phyloP scores from a whole-genome alignment of 1,284 basidiomycete species.

The Malassezia obtusa region DNA sequence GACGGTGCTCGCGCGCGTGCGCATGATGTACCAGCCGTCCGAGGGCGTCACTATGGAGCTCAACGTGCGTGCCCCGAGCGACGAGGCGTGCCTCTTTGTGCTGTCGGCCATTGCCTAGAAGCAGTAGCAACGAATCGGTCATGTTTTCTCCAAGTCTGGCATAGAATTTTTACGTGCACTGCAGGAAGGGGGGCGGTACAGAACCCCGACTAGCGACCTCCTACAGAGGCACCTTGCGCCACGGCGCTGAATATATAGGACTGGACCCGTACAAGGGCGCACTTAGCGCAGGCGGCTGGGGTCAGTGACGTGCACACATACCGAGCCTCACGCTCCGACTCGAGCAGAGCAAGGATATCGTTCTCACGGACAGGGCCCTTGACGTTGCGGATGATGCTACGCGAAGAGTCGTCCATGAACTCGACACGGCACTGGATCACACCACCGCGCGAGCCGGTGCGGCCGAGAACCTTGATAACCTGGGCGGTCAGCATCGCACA shows the following conservation, averaged over 20 bases:
- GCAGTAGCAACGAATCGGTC: background rate
- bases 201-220: background rate
- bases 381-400: conserved; percentile 97
- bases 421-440: conserved; percentile 99
- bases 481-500: conserved; percentile 7
- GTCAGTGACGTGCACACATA: conserved; percentile 52
- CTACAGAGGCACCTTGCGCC: too few relatives aligned
- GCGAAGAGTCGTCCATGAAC: conserved; percentile 94
- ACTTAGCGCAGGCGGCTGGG: conserved; percentile 3
- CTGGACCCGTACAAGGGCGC: background rate
- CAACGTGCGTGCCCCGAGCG: conserved; percentile 79
- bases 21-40: conserved; percentile 86
- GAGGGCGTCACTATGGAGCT: conserved; percentile 93
- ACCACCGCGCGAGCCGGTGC: conserved; percentile 98
- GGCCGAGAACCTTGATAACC: conserved; percentile 74
- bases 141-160: background rate
- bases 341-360: conserved; percentile 93
- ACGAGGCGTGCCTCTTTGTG: conserved; percentile 73
- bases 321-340: conserved; percentile 99
- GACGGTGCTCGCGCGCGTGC: conserved; percentile 77
- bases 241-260: too few relatives aligned
- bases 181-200: background rate
- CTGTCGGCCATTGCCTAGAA: conserved; percentile 64
- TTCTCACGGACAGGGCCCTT: conserved; percentile 94
- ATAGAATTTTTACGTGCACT: conserved; percentile 11